These are phyloP conservation scores for Canna indica DNA, from an alignment of 176 grass and related monocot genomes.

Conservation along the genomic window DNA sequence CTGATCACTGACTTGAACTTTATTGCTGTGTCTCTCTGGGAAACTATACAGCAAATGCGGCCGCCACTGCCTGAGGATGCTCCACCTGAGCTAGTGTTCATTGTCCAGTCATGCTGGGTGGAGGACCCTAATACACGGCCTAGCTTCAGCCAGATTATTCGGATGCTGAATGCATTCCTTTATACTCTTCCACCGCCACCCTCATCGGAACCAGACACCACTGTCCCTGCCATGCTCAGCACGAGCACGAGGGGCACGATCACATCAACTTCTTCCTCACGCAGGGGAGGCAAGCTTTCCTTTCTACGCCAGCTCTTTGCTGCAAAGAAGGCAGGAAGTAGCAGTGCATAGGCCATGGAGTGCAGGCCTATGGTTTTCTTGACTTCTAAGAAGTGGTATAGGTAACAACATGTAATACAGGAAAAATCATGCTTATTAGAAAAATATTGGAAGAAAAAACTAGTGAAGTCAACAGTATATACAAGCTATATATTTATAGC, in stretches of 20 bases:
- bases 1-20: conserved; percentile 10
- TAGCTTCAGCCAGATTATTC: conserved; percentile 86
- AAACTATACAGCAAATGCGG: conserved; percentile 62
- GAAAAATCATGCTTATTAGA: conserved; percentile 1
- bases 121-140: conserved; percentile 84
- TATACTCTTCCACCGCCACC: conserved; percentile 34
- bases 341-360: conserved; percentile 36
- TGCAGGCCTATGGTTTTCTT: background rate
- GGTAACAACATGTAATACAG: conserved; percentile 10
- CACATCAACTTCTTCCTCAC: conserved; percentile 55
- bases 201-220: conserved; percentile 22
- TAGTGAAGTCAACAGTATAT: background rate
- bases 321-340: conserved; percentile 68
- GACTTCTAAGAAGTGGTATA: background rate
- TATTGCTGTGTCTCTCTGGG: conserved; percentile 1
- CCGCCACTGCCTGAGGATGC: conserved; percentile 62
- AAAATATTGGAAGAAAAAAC: conserved; percentile 1
- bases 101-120: conserved; percentile 87
- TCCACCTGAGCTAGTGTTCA: conserved; percentile 64
- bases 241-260: conserved; percentile 43
- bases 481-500: background rate
- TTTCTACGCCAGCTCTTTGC: conserved; percentile 93
- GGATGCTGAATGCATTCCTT: conserved; percentile 85
- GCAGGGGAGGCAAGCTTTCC: conserved; percentile 66
- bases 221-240: conserved; percentile 17